phyloP scores from a whole-genome alignment of 129 eudicot species.

The Deinandra increscens region DNA sequence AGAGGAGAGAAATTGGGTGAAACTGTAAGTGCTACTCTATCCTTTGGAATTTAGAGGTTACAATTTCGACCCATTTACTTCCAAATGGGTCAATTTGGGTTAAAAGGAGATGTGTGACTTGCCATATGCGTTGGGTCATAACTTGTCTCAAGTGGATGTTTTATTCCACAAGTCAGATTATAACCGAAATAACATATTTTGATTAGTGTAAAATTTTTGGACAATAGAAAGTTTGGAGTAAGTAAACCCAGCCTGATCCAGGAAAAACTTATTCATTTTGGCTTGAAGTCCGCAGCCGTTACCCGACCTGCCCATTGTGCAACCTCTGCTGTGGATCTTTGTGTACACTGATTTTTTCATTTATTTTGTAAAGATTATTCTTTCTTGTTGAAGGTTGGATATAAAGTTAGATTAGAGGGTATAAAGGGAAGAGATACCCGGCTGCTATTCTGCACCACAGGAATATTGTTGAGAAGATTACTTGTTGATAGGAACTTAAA shows the following conservation, averaged over 20 bases:
- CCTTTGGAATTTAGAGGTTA: neutral
- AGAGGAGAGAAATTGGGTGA: constrained; percentile 91
- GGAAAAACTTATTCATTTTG: too few species aligned
- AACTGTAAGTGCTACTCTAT: constrained; percentile 54
- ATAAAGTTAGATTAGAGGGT: constrained; percentile 95
- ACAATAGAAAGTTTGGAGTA: neutral
- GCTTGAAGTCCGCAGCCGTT: neutral
- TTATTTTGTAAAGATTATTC: constrained; percentile 9
- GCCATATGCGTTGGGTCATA: neutral
- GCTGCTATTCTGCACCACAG: constrained; percentile 93
- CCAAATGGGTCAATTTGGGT: neutral
- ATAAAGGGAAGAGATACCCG: constrained; percentile 93
- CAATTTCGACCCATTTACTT: neutral
- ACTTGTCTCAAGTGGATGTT: neutral
- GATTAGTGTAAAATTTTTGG: neutral
- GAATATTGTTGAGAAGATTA: constrained; percentile 82
- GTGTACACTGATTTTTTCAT: constrained; percentile 15
- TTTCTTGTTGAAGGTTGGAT: constrained; percentile 65
- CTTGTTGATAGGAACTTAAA: constrained; percentile 77
- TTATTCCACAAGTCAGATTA: neutral
- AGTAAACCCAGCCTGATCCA: neutral
- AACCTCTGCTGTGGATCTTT: constrained; percentile 6
- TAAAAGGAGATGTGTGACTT: too few species aligned
- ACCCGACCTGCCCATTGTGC: neutral
- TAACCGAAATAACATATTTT: neutral